These are phyloP conservation scores for Penicillium tannophilum DNA, from an alignment of 495 filamentous ascomycete genomes.

Conservation along the genomic window DNA sequence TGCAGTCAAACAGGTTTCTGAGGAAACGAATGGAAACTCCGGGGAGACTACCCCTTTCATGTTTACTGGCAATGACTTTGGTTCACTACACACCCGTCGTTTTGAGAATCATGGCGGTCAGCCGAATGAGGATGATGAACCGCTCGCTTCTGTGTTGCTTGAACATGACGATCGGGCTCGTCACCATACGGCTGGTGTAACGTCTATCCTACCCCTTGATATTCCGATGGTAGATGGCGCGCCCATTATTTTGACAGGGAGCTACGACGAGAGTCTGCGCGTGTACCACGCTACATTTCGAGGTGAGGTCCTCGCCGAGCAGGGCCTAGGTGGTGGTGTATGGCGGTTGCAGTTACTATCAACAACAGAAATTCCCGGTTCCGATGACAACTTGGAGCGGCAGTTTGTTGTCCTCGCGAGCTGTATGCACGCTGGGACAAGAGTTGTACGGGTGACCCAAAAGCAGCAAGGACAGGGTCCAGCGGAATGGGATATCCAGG, in stretches of 20 bases:
- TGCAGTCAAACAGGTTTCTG: constrained; percentile 11
- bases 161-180: constrained; percentile 41
- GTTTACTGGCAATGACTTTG: constrained; percentile 44
- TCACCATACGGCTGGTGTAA: constrained; percentile 81
- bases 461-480: constrained; percentile 16
- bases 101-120: constrained; percentile 25
- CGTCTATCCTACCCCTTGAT: constrained; percentile 73
- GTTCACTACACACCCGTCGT: constrained; percentile 34
- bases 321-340: constrained; percentile 79
- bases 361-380: constrained; percentile 12
- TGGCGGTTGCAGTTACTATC: constrained; percentile 77
- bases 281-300: constrained; percentile 53
- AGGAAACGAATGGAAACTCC: not conserved
- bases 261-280: constrained; percentile 86
- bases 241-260: constrained; percentile 75
- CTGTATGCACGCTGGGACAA: constrained; percentile 88
- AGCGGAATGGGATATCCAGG: constrained; percentile 59
- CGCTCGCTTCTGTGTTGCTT: constrained; percentile 22
- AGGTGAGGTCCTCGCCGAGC: constrained; percentile 57
- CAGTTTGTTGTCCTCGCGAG: constrained; percentile 70
- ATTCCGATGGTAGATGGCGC: constrained; percentile 36
- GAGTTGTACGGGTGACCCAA: constrained; percentile 60
- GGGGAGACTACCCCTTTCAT: constrained; percentile 30
- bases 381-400: constrained; percentile 20
- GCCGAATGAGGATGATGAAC: constrained; percentile 21